Conservation (phyloP, 306 rosid species). For the Datisca glomerata region DNA sequence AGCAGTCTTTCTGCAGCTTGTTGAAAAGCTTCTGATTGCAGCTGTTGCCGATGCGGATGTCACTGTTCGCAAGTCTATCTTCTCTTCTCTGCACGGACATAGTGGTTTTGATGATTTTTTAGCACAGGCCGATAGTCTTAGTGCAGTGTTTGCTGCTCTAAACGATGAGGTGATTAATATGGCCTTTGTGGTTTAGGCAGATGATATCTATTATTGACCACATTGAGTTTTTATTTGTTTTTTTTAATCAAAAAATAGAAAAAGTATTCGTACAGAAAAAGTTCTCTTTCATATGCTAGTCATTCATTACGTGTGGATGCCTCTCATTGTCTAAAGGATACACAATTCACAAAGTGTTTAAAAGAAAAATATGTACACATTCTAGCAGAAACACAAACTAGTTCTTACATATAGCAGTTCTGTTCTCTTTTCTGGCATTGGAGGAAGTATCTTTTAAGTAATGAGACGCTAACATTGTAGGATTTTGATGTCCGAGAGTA, state of each 20-base stretch:
- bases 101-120: slow-evolving; percentile 91
- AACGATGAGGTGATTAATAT: slow-evolving; percentile 66
- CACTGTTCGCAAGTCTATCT: slow-evolving; percentile 84
- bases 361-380: no score
- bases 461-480: slow-evolving; percentile 26
- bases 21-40: slow-evolving; percentile 90
- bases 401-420: no score
- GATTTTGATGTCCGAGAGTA: slow-evolving; percentile 95
- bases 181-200: not conserved
- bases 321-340: no score
- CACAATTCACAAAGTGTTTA: no score
- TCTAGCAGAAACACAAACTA: no score
- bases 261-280: no score
- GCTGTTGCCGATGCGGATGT: slow-evolving; percentile 99
- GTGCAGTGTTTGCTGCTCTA: slow-evolving; percentile 88
- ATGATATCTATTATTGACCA: no score
- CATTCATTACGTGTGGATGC: no score
- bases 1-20: slow-evolving; percentile 50
- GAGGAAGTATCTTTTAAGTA: slow-evolving; percentile 8
- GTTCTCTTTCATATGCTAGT: no score
- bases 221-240: no score
- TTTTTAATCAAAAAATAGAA: no score
- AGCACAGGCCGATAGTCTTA: slow-evolving; percentile 90
- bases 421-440: no score
- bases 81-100: slow-evolving; percentile 75